Conservation (phyloP, 225 moss, liverwort and hornwort species). For the Polytrichum formosum region DNA sequence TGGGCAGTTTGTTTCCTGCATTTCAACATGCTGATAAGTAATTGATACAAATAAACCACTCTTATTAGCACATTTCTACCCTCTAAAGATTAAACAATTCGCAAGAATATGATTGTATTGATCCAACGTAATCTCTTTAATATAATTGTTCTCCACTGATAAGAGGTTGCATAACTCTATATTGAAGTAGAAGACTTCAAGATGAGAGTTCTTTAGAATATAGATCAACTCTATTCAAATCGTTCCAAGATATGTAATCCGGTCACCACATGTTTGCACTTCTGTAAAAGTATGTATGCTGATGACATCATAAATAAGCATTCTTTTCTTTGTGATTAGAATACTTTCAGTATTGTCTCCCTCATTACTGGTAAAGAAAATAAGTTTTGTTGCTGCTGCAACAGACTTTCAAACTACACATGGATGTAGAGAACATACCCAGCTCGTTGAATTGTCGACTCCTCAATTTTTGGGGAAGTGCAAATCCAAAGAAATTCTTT, state of each 20-base stretch:
- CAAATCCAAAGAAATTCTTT: neutral
- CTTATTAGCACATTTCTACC: neutral
- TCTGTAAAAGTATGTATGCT: neutral
- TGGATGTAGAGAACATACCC: conserved; percentile 1
- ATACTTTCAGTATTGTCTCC: neutral
- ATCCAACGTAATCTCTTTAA: neutral
- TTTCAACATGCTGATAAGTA: conserved; percentile 2
- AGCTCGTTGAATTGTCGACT: neutral
- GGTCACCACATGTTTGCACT: neutral
- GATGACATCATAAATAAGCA: neutral
- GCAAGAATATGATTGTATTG: conserved; percentile 2
- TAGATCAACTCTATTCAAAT: neutral
- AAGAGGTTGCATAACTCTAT: neutral
- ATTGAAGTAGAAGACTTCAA: neutral
- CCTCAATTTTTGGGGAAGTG: neutral
- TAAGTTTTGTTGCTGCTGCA: neutral
- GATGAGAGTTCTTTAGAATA: neutral
- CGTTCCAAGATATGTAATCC: neutral
- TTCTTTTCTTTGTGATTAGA: neutral
- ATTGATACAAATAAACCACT: neutral
- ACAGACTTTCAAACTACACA: neutral
- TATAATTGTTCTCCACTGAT: neutral
- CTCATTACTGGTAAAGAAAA: neutral
- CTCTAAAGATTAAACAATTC: neutral
- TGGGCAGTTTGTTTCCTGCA: neutral